These are phyloP conservation scores for Aspergillus hiratsukae DNA, from an alignment of 2,329 filamentous ascomycete species.

Conservation along the genomic window DNA sequence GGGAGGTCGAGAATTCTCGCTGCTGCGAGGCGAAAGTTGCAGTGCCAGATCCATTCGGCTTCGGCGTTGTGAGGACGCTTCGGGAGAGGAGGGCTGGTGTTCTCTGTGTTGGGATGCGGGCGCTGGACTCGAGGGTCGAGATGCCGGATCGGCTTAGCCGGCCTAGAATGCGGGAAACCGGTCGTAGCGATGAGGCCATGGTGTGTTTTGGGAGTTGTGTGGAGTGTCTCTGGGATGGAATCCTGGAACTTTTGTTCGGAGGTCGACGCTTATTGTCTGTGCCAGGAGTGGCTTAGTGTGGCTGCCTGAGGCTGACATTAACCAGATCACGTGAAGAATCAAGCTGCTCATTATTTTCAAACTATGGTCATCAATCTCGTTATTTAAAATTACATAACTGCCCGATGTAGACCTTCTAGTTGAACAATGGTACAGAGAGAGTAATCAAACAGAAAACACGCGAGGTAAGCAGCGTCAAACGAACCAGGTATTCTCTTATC, in stretches of 20 bases:
- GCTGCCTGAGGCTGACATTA: constrained; percentile 4
- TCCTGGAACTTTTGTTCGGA: not conserved
- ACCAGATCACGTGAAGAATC: constrained; percentile 5
- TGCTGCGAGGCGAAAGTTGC: not conserved
- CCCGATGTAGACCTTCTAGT: not conserved
- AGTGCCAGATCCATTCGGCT: not conserved
- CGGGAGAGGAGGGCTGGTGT: constrained; percentile 1
- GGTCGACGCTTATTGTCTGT: constrained; percentile 1
- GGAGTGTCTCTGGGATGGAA: not conserved
- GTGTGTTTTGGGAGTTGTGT: not conserved
- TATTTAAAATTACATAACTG: constrained; percentile 20
- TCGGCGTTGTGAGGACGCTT: not conserved
- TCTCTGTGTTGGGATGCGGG: constrained; percentile 1
- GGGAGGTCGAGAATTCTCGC: constrained; percentile 27
- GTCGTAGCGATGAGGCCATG: constrained; percentile 27
- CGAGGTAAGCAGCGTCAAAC: not conserved
- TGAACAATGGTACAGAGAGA: constrained; percentile 3
- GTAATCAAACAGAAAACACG: not conserved
- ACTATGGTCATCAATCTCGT: constrained; percentile 5
- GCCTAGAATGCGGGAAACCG: constrained; percentile 11
- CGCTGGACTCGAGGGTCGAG: constrained; percentile 6
- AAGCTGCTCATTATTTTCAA: not conserved
- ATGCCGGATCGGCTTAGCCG: constrained; percentile 10
- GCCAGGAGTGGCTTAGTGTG: constrained; percentile 18
- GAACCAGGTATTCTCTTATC: constrained; percentile 5